Percentiles rank a stretch among this genome's conserved stretches.
Evolutionary conservation across 2,329 filamentous ascomycete genomes (phyloP).

Genomic region (Claviceps sp.): DNA sequence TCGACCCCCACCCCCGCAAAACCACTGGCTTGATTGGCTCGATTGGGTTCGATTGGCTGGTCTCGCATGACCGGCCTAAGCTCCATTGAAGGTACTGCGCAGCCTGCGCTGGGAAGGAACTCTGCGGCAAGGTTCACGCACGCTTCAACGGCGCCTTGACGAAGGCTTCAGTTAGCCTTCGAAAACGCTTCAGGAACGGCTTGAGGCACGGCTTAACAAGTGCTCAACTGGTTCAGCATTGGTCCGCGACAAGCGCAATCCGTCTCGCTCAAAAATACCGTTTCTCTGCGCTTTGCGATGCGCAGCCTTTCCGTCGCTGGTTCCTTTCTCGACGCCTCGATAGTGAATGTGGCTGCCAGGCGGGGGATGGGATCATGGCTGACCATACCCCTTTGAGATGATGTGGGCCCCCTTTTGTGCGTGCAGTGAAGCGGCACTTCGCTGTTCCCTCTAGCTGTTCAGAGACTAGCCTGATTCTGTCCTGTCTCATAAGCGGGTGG

Average conservation of each 20-base stretch:
- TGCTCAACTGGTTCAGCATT: too few relatives aligned
- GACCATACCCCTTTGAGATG: too few relatives aligned
- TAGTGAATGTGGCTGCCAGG: neutral
- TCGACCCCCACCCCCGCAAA: neutral
- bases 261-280: neutral
- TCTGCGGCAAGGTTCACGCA: neutral
- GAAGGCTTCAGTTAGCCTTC: too few relatives aligned
- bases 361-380: too few relatives aligned
- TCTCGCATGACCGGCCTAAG: neutral
- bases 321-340: neutral
- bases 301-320: neutral
- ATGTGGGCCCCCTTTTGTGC: too few relatives aligned
- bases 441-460: too few relatives aligned
- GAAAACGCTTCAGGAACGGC: too few relatives aligned
- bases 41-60: neutral
- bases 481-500: too few relatives aligned
- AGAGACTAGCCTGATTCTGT: too few relatives aligned
- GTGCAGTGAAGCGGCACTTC: too few relatives aligned
- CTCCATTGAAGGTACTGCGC: neutral
- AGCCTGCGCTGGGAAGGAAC: neutral
- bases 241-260: neutral
- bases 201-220: too few relatives aligned
- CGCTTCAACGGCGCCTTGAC: too few relatives aligned
- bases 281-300: neutral
- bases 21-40: neutral